Evolutionary conservation across 352 stramenopile genomes (phyloP), one percentile per base, ranked within the genome.

Genomic region (Globisporangium apiculatum): DNA sequence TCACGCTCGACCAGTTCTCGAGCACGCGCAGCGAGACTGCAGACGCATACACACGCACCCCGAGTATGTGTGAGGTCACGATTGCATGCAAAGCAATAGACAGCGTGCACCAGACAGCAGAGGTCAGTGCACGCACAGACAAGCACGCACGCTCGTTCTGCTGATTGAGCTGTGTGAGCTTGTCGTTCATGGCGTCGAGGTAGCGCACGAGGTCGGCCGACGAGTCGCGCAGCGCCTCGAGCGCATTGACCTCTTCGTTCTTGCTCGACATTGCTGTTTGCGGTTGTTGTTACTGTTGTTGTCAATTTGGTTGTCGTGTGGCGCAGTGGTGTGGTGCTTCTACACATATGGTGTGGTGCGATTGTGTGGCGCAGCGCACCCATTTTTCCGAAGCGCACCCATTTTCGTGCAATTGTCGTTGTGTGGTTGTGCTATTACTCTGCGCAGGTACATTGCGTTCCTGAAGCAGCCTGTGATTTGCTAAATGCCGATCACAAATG

Each of bases 1-100:
- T 83, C 53, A 89, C 82, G 55, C 82, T 89, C 5, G 79, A 86
- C 82, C 82, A 91, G 62, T 91, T 91, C 66, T 90, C 79, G 38
- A 91, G 62, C 57, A 91, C 82, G 5, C 79, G 82, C 38, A 91
- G 66, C 38, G 82, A 89, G 59, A 86, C 82, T 91, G 51, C 35
- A 51, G 17, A 4, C 51, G 5, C 51, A 53, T 7, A 46, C 36
- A 47, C 14, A 37, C 15, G 53, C 9, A 5, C 15, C 24, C 24
- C 24, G 24, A 31, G 24, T 31, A 31, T 31, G 24, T 31, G 24
- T 31, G 24, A 31, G 24, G 24, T 31, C 24, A 31, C 24, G 24
- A 31, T 31, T 31, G 24, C 24, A 31, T 31, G 24, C 24, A 31
- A 31, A 31, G 24, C 24, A 31, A 3, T 31, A 31, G 24, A 31